Percentiles rank a stretch among this genome's conserved stretches.
Conservation (phyloP, 805 yeast genomes). For the Cyberlindnera saturnus region DNA sequence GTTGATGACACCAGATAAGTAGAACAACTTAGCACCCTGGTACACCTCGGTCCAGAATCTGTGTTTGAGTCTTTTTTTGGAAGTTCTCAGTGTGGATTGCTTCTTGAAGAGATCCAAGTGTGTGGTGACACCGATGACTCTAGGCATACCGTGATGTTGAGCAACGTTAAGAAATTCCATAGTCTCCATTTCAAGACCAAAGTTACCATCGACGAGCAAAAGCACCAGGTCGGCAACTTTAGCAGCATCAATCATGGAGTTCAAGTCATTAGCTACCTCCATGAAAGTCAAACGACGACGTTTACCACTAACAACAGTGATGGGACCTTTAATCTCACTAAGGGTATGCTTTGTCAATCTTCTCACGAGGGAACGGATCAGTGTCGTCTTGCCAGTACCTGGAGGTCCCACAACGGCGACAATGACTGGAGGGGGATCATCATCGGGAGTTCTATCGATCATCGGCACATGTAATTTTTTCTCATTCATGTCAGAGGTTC, state of each 20-base stretch:
- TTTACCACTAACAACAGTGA: constrained; percentile 94
- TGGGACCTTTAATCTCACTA: constrained; percentile 88
- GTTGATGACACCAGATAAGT: constrained; percentile 89
- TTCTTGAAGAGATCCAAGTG: constrained; percentile 92
- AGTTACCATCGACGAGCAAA: constrained; percentile 89
- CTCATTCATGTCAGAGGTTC: constrained; percentile 79
- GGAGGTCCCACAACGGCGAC: constrained; percentile 98
- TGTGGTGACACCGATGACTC: constrained; percentile 91
- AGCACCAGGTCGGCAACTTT: constrained; percentile 91
- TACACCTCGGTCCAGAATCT: constrained; percentile 99
- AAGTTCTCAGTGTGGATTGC: constrained; percentile 81
- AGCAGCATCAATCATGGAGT: constrained; percentile 94
- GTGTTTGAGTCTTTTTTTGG: constrained; percentile 86
- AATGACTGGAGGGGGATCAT: constrained; percentile 94
- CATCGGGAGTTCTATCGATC: constrained; percentile 96
- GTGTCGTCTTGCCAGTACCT: constrained; percentile 95
- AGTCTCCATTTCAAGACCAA: constrained; percentile 98
- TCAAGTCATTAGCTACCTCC: constrained; percentile 88
- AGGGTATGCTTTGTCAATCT: constrained; percentile 83
- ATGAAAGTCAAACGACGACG: constrained; percentile 87
- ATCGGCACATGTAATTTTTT: constrained; percentile 90
- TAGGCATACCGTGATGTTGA: constrained; percentile 98
- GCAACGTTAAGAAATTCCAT: constrained; percentile 97
- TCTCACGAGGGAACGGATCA: constrained; percentile 82
- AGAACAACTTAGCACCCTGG: constrained; percentile 94